phyloP scores from a whole-genome alignment of 164 flowering plant genomes.

The Vitis riparia region DNA sequence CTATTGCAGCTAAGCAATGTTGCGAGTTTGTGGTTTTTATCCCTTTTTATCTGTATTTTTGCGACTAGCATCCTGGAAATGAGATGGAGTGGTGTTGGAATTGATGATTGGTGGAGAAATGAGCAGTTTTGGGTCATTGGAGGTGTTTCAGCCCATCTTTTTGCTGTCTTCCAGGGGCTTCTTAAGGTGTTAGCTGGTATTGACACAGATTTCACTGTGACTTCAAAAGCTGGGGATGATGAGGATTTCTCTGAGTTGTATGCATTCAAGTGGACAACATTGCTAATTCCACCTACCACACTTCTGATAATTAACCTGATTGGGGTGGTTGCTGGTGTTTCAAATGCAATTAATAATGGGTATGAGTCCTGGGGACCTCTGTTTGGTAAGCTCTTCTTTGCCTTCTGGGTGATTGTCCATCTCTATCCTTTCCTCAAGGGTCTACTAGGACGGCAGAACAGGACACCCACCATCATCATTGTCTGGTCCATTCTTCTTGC shows the following conservation, averaged over 20 bases:
- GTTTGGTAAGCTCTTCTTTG: constrained; percentile 63
- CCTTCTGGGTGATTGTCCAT: constrained; percentile 71
- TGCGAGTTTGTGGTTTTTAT: constrained; percentile 65
- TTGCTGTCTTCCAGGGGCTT: constrained; percentile 33
- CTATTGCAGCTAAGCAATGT: constrained; percentile 57
- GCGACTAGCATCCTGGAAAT: constrained; percentile 30
- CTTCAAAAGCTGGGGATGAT: constrained; percentile 63
- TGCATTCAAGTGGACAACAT: constrained; percentile 63
- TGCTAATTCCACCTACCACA: constrained; percentile 67
- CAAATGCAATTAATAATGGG: constrained; percentile 71
- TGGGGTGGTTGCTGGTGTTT: constrained; percentile 68
- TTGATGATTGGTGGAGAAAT: constrained; percentile 16
- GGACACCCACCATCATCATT: constrained; percentile 61
- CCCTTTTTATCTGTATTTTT: constrained; percentile 61
- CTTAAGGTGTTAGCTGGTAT: constrained; percentile 32
- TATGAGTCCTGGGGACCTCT: constrained; percentile 73
- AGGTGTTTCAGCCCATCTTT: constrained; percentile 5
- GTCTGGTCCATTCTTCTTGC: constrained; percentile 71
- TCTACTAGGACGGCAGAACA: constrained; percentile 55
- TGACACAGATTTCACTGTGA: constrained; percentile 61
- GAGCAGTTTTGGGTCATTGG: constrained; percentile 16
- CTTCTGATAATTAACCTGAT: constrained; percentile 54
- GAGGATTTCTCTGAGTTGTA: constrained; percentile 54
- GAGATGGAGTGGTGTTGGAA: constrained; percentile 10
- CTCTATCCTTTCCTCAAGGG: constrained; percentile 74